Percentiles rank a stretch among this genome's conserved stretches.
phyloP scores from a whole-genome alignment of 805 yeast genomes.

The Metschnikowia peoriensis region DNA sequence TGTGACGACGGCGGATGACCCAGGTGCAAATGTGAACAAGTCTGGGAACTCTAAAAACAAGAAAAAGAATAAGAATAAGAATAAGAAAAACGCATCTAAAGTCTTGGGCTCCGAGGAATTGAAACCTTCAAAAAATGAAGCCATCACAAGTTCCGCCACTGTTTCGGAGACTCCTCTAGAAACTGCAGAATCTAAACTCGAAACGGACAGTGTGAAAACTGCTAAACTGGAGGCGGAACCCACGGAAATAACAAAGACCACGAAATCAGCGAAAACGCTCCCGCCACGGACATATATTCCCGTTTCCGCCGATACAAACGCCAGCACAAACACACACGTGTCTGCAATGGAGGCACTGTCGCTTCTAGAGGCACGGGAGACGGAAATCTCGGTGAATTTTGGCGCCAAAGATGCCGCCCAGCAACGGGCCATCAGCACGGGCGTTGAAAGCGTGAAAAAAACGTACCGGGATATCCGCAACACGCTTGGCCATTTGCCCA shows the following conservation, averaged over 20 bases:
- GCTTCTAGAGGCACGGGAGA: constrained; percentile 57
- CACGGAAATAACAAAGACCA: neutral
- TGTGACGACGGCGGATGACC: too few relatives aligned
- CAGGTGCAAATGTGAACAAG: neutral
- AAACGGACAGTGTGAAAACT: neutral
- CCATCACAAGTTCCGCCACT: too few relatives aligned
- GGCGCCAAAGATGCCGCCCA: constrained; percentile 49
- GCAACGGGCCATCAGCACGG: constrained; percentile 43
- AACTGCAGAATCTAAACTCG: neutral
- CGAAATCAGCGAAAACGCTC: neutral
- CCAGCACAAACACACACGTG: constrained; percentile 1
- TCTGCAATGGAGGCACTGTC: constrained; percentile 6
- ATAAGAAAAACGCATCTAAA: too few relatives aligned
- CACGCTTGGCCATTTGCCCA: constrained; percentile 39
- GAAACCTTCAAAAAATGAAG: too few relatives aligned
- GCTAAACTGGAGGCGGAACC: neutral
- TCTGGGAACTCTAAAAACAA: neutral
- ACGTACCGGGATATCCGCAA: constrained; percentile 48
- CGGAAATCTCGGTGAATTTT: constrained; percentile 53
- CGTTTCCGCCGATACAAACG: constrained; percentile 1
- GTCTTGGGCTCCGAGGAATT: too few relatives aligned
- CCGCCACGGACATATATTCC: constrained; percentile 9
- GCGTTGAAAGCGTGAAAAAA: constrained; percentile 38
- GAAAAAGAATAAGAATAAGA: neutral
- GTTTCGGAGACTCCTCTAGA: too few relatives aligned